A percentile compares a stretch with the other conserved stretches of the same genome.
Evolutionary conservation across 768 basidiomycete genomes (phyloP).

Genomic region (Boletales sp.): DNA sequence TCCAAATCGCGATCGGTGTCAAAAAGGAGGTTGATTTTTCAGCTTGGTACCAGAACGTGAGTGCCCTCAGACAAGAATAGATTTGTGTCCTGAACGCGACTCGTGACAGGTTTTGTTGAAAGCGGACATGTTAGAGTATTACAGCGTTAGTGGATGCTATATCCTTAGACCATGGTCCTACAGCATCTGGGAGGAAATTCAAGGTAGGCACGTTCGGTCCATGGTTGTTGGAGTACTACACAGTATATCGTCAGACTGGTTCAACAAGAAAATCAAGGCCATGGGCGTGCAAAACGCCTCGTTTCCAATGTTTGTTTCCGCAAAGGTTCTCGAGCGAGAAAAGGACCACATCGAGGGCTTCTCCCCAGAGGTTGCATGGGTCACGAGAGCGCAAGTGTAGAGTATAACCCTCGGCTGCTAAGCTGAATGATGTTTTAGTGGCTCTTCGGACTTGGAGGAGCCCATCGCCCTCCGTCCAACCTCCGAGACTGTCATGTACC

Average conservation of each 20-base stretch:
- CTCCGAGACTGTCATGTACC: constrained; percentile 99
- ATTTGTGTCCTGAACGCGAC: constrained; percentile 4
- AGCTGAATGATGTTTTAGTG: constrained; percentile 43
- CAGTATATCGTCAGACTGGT: constrained; percentile 67
- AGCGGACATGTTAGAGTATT: constrained; percentile 99
- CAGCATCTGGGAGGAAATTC: constrained; percentile 95
- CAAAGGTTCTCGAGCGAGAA: constrained; percentile 90
- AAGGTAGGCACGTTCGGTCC: constrained; percentile 48
- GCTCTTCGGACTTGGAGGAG: constrained; percentile 90
- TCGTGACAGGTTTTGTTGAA: constrained; percentile 83
- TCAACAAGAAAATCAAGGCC: constrained; percentile 87
- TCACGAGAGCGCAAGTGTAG: constrained; percentile 83
- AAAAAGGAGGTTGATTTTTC: constrained; percentile 96
- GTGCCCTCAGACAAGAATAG: constrained; percentile 18
- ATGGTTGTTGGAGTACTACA: neutral
- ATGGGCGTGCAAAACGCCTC: constrained; percentile 96
- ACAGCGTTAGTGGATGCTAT: constrained; percentile 98
- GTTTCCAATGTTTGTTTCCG: constrained; percentile 98
- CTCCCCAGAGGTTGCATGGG: constrained; percentile 99
- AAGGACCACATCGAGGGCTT: constrained; percentile 99
- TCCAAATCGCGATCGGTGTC: constrained; percentile 91
- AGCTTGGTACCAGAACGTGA: constrained; percentile 88
- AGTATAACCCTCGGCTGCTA: neutral
- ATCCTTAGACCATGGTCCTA: constrained; percentile 98
- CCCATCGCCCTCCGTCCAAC: constrained; percentile 98